Percentiles rank a stretch among this genome's conserved stretches.
phyloP scores from a whole-genome alignment of 2,329 filamentous ascomycete species.

The Ilyonectria mors-panacis region DNA sequence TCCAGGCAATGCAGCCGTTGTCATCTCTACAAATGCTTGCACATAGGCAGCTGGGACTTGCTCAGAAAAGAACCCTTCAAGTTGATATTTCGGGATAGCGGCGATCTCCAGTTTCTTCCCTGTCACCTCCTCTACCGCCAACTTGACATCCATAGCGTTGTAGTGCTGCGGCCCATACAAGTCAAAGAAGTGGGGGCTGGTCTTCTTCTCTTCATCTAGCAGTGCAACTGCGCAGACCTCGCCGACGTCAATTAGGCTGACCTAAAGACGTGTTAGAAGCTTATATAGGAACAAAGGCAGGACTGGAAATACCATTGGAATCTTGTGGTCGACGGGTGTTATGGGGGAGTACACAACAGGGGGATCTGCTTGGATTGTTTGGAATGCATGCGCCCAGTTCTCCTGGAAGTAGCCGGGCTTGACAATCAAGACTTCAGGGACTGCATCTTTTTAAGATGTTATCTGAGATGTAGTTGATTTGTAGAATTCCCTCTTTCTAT shows the following conservation, averaged over 20 bases:
- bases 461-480: constrained; percentile 43
- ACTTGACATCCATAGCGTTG: constrained; percentile 48
- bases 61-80: constrained; percentile 45
- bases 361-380: constrained; percentile 39
- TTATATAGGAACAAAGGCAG: too few species aligned
- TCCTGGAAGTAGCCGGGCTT: constrained; percentile 44
- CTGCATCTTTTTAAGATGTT: constrained; percentile 38
- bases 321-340: constrained; percentile 48
- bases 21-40: constrained; percentile 50
- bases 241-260: constrained; percentile 50
- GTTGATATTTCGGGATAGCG: constrained; percentile 40
- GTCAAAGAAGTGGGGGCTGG: constrained; percentile 39
- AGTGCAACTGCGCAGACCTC: constrained; percentile 44
- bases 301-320: constrained; percentile 50
- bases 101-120: constrained; percentile 46
- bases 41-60: constrained; percentile 42
- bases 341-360: constrained; percentile 47
- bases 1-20: constrained; percentile 39
- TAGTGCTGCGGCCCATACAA: constrained; percentile 50
- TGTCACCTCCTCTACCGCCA: constrained; percentile 46
- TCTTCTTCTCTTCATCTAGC: constrained; percentile 28
- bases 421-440: constrained; percentile 38
- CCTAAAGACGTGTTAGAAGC: constrained; percentile 36
- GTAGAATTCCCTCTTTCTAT: constrained; percentile 45
- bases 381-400: constrained; percentile 39